Base-by-base conservation (phyloP, 139 green algal genomes). In the Klebsormidium nitens region DNA sequence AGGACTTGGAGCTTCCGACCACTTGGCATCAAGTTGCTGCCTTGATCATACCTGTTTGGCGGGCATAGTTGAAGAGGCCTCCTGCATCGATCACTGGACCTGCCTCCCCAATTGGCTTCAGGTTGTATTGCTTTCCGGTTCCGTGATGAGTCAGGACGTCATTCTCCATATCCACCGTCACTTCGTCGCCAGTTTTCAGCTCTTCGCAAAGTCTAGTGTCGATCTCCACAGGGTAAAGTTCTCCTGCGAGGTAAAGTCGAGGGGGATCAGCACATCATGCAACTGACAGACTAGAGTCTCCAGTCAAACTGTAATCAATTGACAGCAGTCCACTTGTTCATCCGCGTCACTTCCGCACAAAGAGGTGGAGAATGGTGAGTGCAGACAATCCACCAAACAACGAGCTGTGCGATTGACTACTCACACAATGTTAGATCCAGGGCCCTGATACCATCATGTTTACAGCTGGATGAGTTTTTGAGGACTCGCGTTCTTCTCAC, bases 61-160 rank as follows among this genome's bases (percentile, higher is more conserved):
- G 82, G 0, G 91, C 91, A 74, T 85, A 96, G n/a, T 93, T 88
- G 72, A 96, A 96, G 50, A 96, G 91, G 69, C 91, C 91, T 2
- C 90, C 90, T 28, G 90, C 91, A 59, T 97, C 91, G 71, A 97
- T 92, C 34, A 97, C 91, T 5, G 91, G 91, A 0, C 86, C 89
- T 11, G 91, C 91, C 87, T 96, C 91, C 42, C 91, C 91, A 28
- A 96, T 81, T 1, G 80, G 60, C 64, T 92, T 88, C 29, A 96
- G 75, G 17, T 50, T 19, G 72, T 91, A 95, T 28, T 82, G 78
- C 82, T 93, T 90, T 39, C 91, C 91, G 4, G 85, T 92, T 28
- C 63, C 71, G 52, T 92, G 60, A 49, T 88, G 81, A 6, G 86
- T 95, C 19, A 97, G 72, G 50, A 92, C 74, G 61, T 96, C 84